Conservation (phyloP, 164 flowering plant species). For the Vitis vinifera region DNA sequence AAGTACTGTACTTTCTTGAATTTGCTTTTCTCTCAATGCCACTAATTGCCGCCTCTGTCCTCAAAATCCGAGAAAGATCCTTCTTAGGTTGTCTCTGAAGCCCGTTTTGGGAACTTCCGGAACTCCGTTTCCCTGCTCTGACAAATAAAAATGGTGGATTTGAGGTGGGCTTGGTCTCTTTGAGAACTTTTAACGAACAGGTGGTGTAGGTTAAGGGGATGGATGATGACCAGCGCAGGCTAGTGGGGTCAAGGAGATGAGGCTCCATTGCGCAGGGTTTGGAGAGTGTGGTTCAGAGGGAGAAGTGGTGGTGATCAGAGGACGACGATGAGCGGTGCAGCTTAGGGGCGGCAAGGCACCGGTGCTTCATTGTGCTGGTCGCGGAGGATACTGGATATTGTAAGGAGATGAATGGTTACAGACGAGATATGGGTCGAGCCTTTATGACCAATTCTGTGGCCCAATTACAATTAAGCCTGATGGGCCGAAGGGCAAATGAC, state of each 20-base stretch:
- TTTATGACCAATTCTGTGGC: too few species aligned
- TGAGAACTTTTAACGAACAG: conserved; percentile 25
- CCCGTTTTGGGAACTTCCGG: conserved; percentile 24
- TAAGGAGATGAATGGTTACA: too few species aligned
- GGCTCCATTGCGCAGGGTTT: conserved; percentile 17
- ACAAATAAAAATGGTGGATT: conserved; percentile 5
- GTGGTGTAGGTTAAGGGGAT: conserved; percentile 12
- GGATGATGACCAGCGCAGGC: conserved; percentile 4
- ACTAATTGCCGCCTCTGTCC: conserved; percentile 71
- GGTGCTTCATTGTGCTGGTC: too few species aligned
- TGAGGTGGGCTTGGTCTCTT: not conserved
- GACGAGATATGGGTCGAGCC: too few species aligned
- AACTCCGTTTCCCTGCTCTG: conserved; percentile 32
- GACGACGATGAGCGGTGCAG: too few species aligned
- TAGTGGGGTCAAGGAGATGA: conserved; percentile 7
- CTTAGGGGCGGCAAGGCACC: too few species aligned
- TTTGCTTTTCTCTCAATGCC: conserved; percentile 63
- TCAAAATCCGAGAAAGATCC: conserved; percentile 63
- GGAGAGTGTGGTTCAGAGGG: not conserved
- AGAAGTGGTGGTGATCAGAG: not conserved
- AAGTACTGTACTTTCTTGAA: conserved; percentile 42
- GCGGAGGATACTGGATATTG: too few species aligned
- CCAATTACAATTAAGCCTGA: too few species aligned
- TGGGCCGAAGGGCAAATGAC: too few species aligned
- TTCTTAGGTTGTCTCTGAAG: conserved; percentile 49